Evolutionary conservation across 1,284 basidiomycete genomes (phyloP), one percentile per base, ranked within the genome.

Genomic region (Prillingera fragicola): DNA sequence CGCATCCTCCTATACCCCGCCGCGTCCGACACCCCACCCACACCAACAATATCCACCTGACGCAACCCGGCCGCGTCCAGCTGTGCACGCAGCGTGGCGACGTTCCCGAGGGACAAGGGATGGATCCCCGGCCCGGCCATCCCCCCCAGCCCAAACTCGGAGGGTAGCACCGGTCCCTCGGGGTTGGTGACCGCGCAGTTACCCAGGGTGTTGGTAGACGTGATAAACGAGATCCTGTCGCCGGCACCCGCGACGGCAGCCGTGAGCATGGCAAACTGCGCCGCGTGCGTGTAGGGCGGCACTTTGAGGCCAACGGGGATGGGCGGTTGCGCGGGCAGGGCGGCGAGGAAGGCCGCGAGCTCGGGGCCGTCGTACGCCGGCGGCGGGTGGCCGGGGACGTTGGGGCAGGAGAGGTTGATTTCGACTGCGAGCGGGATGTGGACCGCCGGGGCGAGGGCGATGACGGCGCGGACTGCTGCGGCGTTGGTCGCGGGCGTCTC

Each of bases 341-440:
- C 46, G 9, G 31, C 33, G n/a, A 52, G 45, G 40, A 43, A 52
- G 6, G 24, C 43, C 6, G 17, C 22, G 3, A 52, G 50, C 34
- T 48, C 45, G n/a, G 21, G 31, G 10, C 40, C 43, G n/a, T 52
- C 40, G 43, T 48, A 52, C 12, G 50, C 50, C 1, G 50, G 50
- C 13, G 50, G 50, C 8, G 50, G 50, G 29, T 38, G 42, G 33
- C 43, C 46, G 6, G 50, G 50, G 10, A 52, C 50, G 27, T 52
- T 52, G 6, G 50, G 50, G 33, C 50, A 52, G 8, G 39, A 43
- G 7, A 52, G 46, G 40, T 52, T 52, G 33, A 52, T 42, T 36
- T 52, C 50, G 22, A 52, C 40, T 0, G 50, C 50, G 5, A 52
- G 33, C 5, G 29, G 29, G 18, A 40, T 26, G 8, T 8, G 17